Evolutionary conservation across 345 rosid genomes (phyloP).

Genomic region (Salix dunnii): DNA sequence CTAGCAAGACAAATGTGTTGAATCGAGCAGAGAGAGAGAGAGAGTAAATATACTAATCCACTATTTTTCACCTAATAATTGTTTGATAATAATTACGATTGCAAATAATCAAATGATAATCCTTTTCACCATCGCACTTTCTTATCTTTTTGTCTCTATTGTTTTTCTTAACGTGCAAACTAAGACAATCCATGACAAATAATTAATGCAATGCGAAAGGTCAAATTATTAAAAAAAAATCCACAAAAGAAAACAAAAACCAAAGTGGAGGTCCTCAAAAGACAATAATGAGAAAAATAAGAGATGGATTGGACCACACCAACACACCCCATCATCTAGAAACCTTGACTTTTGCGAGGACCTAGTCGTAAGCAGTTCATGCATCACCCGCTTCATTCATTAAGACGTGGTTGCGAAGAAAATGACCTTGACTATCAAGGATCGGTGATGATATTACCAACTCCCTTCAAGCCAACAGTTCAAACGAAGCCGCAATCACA

Average conservation of each 20-base stretch:
- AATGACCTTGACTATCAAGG: neutral
- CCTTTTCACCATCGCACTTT: neutral
- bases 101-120: neutral
- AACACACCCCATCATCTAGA: slow-evolving; percentile 25
- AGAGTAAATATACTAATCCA: too few species aligned
- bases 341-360: slow-evolving; percentile 27
- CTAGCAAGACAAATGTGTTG: too few species aligned
- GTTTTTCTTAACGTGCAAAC: neutral
- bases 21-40: too few species aligned
- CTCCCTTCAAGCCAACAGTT: neutral
- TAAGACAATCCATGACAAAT: neutral
- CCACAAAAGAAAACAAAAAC: neutral
- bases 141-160: neutral
- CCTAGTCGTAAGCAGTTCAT: too few species aligned
- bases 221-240: neutral
- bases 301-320: neutral
- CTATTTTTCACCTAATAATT: too few species aligned
- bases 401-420: neutral
- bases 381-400: neutral
- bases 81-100: too few species aligned
- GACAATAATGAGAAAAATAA: neutral
- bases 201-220: neutral
- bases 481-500: neutral
- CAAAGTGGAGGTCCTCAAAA: neutral
- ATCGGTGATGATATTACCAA: neutral